Conservation (phyloP, 2,329 filamentous ascomycete species). For the Colletotrichum australisinense region DNA sequence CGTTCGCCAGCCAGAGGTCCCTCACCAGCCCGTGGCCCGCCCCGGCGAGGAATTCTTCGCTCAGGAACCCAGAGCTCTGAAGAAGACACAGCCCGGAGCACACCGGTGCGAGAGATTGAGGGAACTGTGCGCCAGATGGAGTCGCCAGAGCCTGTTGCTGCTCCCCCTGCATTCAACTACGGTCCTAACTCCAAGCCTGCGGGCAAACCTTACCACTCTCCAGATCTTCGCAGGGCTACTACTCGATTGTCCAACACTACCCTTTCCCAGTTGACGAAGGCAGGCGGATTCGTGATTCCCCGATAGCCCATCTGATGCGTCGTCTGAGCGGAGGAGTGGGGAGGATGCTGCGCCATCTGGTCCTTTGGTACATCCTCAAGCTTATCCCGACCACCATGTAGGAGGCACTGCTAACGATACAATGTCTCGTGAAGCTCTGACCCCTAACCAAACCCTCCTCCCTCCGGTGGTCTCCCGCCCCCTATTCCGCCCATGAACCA, state of each 20-base stretch:
- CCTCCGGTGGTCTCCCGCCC: slow-evolving; percentile 53
- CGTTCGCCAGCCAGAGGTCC: slow-evolving; percentile 13
- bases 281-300: slow-evolving; percentile 65
- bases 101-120: slow-evolving; percentile 63
- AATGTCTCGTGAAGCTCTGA: slow-evolving; percentile 66
- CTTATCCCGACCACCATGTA: slow-evolving; percentile 50
- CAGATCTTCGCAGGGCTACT: slow-evolving; percentile 83
- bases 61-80: slow-evolving; percentile 60
- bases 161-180: slow-evolving; percentile 84
- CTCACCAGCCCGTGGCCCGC: slow-evolving; percentile 41
- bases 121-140: slow-evolving; percentile 63
- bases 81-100: slow-evolving; percentile 54
- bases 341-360: slow-evolving; percentile 45
- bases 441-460: slow-evolving; percentile 46
- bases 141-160: slow-evolving; percentile 80
- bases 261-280: slow-evolving; percentile 81
- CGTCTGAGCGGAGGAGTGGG: slow-evolving; percentile 44
- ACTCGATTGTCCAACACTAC: slow-evolving; percentile 87
- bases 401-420: slow-evolving; percentile 66
- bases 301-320: slow-evolving; percentile 45
- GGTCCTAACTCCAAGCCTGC: slow-evolving; percentile 76
- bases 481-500: slow-evolving; percentile 53
- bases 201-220: slow-evolving; percentile 77
- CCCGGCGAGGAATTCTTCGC: slow-evolving; percentile 50
- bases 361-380: slow-evolving; percentile 60